These are phyloP conservation scores for Benincasa hispida DNA, from an alignment of 306 rosid genomes.

Conservation along the genomic window DNA sequence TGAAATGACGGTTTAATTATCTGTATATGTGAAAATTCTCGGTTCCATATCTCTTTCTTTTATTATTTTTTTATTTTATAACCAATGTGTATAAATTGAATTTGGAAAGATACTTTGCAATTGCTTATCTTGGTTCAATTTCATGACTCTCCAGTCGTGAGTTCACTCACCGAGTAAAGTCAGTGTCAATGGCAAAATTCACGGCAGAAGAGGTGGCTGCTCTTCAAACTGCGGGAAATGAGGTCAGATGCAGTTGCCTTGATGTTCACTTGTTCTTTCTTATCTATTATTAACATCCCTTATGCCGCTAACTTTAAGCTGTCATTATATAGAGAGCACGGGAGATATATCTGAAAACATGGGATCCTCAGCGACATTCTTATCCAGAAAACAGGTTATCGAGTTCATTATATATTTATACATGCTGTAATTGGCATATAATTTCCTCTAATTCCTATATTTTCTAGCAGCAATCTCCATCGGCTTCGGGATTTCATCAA, in stretches of 20 bases:
- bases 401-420: neutral
- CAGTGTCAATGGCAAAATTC: conserved; percentile 81
- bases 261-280: neutral
- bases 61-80: neutral
- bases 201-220: conserved; percentile 59
- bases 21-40: neutral
- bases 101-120: neutral
- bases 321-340: conserved; percentile 50
- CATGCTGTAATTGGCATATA: neutral
- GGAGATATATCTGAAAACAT: conserved; percentile 54
- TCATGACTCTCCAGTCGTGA: conserved; percentile 55
- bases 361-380: conserved; percentile 51
- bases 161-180: conserved; percentile 81
- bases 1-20: neutral
- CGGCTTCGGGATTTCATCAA: conserved; percentile 68
- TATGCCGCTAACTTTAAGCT: neutral
- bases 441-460: conserved; percentile 20
- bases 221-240: conserved; percentile 89
- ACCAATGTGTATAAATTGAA: neutral
- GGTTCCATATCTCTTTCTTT: neutral
- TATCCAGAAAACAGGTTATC: conserved; percentile 57
- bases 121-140: conserved; percentile 6
- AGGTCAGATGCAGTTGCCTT: conserved; percentile 28
- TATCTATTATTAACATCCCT: neutral
- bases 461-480: conserved; percentile 45